Conservation (phyloP, 2,329 filamentous ascomycete genomes). For the Dryadomyces quercivorus region DNA sequence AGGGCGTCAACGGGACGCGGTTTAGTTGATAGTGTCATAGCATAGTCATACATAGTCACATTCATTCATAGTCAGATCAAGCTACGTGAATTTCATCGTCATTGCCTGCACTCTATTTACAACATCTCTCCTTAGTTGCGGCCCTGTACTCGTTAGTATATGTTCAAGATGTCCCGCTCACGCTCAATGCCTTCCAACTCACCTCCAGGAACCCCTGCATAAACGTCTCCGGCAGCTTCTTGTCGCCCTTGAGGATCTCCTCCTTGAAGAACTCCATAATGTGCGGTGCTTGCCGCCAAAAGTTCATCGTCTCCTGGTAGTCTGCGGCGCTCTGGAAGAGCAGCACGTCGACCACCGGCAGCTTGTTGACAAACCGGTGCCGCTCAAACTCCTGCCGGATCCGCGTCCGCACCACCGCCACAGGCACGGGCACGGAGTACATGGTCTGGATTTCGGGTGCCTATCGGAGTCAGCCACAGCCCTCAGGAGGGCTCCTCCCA, state of each 20-base stretch:
- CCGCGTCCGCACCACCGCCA: conserved; percentile 80
- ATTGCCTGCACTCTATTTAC: not conserved
- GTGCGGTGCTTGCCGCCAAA: conserved; percentile 95
- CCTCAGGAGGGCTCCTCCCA: too few species aligned
- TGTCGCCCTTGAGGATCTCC: conserved; percentile 64
- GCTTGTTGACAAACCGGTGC: conserved; percentile 83
- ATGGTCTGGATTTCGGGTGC: conserved; percentile 94
- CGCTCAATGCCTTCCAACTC: conserved; percentile 7
- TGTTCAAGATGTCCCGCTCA: too few species aligned
- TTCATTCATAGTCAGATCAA: too few species aligned
- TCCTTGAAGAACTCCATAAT: conserved; percentile 93
- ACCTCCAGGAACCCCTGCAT: conserved; percentile 94
- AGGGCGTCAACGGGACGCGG: conserved; percentile 36
- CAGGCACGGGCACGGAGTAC: conserved; percentile 86
- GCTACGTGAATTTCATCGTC: too few species aligned
- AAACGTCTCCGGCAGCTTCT: conserved; percentile 76
- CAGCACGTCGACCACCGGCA: conserved; percentile 78
- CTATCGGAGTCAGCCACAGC: conserved; percentile 31
- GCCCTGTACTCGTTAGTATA: not conserved
- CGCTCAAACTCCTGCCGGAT: conserved; percentile 95
- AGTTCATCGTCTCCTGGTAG: conserved; percentile 98
- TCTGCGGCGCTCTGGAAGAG: conserved; percentile 85
- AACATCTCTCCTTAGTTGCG: not conserved
- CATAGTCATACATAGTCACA: too few species aligned
- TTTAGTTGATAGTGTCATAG: too few species aligned